phyloP scores from a whole-genome alignment of 495 filamentous ascomycete genomes.

The Saxophila tyrrhenica region DNA sequence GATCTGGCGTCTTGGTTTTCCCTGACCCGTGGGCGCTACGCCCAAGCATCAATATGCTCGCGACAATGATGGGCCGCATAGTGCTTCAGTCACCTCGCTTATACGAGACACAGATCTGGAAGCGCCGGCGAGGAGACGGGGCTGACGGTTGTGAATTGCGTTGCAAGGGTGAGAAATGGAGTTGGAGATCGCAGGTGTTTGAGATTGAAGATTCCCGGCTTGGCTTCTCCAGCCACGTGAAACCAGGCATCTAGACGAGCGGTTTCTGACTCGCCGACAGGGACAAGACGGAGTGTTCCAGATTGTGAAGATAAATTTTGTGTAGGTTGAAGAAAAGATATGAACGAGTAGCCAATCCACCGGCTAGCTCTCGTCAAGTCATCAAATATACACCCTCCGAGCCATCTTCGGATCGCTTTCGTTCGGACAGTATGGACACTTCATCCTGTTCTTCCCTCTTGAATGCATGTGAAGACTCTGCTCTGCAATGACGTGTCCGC shows the following conservation, averaged over 20 bases:
- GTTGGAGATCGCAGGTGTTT: background rate
- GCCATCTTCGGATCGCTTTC: conserved; percentile 71
- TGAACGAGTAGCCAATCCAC: no score
- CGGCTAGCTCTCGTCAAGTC: background rate
- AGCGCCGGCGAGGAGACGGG: background rate
- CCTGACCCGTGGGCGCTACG: background rate
- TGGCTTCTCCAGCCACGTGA: background rate
- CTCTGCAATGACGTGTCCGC: conserved; percentile 83
- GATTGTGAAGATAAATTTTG: no score
- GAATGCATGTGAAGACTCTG: conserved; percentile 61
- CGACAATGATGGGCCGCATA: background rate
- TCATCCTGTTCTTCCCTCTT: conserved; percentile 69
- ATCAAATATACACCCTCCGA: conserved; percentile 52
- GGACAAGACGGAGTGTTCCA: no score
- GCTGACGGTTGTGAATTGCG: background rate
- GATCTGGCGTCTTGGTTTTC: background rate
- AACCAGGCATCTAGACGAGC: background rate
- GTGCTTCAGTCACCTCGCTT: background rate
- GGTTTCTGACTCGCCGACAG: no score
- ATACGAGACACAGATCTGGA: background rate
- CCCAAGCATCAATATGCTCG: background rate
- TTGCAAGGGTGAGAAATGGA: background rate
- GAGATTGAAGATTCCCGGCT: background rate
- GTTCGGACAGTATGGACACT: conserved; percentile 91
- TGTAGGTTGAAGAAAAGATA: no score